Evolutionary conservation across 2,329 filamentous ascomycete species (phyloP), one percentile per base, ranked within the genome.

Genomic region (Trichoderma aggressivum): DNA sequence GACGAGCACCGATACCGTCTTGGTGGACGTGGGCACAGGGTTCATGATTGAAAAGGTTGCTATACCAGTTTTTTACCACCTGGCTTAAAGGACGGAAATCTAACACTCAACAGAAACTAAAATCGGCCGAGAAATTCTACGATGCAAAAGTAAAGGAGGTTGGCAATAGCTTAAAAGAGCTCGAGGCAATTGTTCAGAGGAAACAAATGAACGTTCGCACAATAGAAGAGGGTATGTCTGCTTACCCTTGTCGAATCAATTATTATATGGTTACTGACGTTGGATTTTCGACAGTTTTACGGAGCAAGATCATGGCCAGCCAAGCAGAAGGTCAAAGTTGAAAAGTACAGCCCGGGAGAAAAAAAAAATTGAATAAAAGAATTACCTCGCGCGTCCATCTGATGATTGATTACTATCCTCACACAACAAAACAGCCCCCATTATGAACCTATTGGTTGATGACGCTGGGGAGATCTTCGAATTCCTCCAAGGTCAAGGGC

Each of bases 1-100:
- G 53, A 87, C 92, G 59, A 89, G 91, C 80, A 87, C 91, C 2
- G 88, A 93, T 71, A 90, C 90, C 73, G 94, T 97, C 7, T 86
- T 98, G 71, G 94, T 98, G 53, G 95, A 98, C 80, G 90, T 98
- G 24, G 95, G 95, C 24, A 98, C 95, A 1, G 95, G 95, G 0
- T 98, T 97, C 80, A 94, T 94, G 78, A 91, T 98, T 67, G 94
- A 98, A 83, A 99, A 99, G 89, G 91, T 92, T 68, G 28, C 74
- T 30, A 26, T 32, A 5, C 12, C 1, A n/a, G 2, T 21, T 18
- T 12, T 34, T 18, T 11, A 32, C 16, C 5, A 12, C 16, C 18
- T 24, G 43, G 18, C 39, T 18, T 16, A n/a, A 26, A 21, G 30
- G 11, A 5, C 32, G 34, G 18, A 4, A 30, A 24, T 39, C 70